Percentiles rank a stretch among this genome's conserved stretches.
Evolutionary conservation across 2,329 filamentous ascomycete species (phyloP).

Genomic region (Geosmithia morbida): DNA sequence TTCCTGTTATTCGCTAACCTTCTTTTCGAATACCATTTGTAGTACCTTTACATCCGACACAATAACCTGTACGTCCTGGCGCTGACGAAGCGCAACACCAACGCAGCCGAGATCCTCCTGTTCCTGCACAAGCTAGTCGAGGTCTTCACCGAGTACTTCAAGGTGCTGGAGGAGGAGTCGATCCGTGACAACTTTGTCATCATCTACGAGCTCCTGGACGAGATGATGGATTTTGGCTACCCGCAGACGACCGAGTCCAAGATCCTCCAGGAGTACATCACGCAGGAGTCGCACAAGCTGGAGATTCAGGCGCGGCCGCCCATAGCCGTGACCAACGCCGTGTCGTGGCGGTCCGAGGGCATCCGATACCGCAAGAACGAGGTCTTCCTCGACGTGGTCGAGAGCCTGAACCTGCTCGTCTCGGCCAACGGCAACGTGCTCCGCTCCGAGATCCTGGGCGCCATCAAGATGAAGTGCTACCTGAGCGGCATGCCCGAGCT

Average conservation of each 20-base stretch:
- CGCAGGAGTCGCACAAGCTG: conserved; percentile 96
- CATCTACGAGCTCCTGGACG: conserved; percentile 95
- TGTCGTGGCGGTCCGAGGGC: conserved; percentile 94
- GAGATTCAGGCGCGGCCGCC: conserved; percentile 92
- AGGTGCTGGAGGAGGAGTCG: conserved; percentile 94
- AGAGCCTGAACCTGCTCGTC: conserved; percentile 90
- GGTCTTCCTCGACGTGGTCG: conserved; percentile 94
- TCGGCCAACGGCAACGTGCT: conserved; percentile 90
- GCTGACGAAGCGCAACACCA: conserved; percentile 95
- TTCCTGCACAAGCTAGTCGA: conserved; percentile 98
- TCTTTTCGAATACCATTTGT: background rate
- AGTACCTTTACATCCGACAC: conserved; percentile 98
- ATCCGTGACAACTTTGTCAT: conserved; percentile 99
- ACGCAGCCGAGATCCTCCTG: conserved; percentile 93
- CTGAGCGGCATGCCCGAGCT: conserved; percentile 96
- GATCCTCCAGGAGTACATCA: conserved; percentile 98
- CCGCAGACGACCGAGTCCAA: conserved; percentile 97
- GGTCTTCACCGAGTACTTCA: conserved; percentile 99
- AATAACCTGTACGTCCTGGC: conserved; percentile 98
- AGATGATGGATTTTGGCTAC: conserved; percentile 99
- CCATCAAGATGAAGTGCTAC: conserved; percentile 99
- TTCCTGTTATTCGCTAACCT: no score
- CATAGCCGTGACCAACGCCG: conserved; percentile 95
- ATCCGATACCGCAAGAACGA: conserved; percentile 99
- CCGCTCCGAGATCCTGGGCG: conserved; percentile 88